Evolutionary conservation across 2,329 filamentous ascomycete species (phyloP).

Genomic region (Aspergillus alliaceus): DNA sequence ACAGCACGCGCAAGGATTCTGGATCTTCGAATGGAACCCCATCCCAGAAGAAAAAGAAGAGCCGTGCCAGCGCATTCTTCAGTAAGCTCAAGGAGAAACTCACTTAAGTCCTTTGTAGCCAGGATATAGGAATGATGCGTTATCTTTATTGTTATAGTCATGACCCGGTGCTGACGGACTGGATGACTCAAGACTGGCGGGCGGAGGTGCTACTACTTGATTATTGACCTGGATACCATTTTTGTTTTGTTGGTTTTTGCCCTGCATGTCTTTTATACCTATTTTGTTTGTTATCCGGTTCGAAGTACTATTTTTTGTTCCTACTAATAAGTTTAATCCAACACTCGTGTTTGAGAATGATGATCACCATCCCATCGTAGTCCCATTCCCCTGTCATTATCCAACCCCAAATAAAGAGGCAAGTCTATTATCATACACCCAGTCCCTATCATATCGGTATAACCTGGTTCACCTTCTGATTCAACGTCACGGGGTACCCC

Average conservation of each 20-base stretch:
- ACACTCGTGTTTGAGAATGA: not conserved
- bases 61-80: slow-evolving; percentile 51
- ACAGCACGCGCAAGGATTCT: slow-evolving; percentile 27
- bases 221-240: slow-evolving; percentile 25
- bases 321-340: slow-evolving; percentile 2
- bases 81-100: slow-evolving; percentile 56
- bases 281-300: not conserved
- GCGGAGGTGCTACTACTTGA: slow-evolving; percentile 5
- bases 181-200: slow-evolving; percentile 12
- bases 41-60: slow-evolving; percentile 60
- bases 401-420: not conserved
- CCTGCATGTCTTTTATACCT: slow-evolving; percentile 1
- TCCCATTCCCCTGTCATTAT: no score
- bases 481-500: slow-evolving; percentile 53
- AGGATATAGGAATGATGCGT: not conserved
- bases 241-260: slow-evolving; percentile 11
- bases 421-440: not conserved
- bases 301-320: not conserved
- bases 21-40: slow-evolving; percentile 17
- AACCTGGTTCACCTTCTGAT: slow-evolving; percentile 50
- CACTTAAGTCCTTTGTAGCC: not conserved
- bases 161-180: not conserved
- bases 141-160: not conserved
- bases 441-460: slow-evolving; percentile 38
- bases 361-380: not conserved